Conservation (phyloP, 2,329 filamentous ascomycete genomes). For the Exophiala oligosperma region DNA sequence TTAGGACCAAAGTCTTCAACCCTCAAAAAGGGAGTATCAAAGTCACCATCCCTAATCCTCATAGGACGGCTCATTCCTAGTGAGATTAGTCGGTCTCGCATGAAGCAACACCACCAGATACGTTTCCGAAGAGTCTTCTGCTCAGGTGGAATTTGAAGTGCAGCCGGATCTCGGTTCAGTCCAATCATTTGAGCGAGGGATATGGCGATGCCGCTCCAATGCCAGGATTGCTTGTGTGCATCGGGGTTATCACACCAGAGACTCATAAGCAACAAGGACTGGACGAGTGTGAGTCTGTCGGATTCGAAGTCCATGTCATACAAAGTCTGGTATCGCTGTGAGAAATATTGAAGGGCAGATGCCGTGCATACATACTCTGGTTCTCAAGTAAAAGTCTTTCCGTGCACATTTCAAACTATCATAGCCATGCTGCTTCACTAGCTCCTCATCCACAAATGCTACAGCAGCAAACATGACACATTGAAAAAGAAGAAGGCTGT, state of each 20-base stretch:
- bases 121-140: constrained; percentile 85
- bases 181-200: constrained; percentile 91
- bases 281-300: constrained; percentile 82
- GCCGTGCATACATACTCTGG: constrained; percentile 49
- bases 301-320: constrained; percentile 95
- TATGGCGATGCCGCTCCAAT: constrained; percentile 93
- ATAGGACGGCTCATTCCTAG: constrained; percentile 77
- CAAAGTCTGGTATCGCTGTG: constrained; percentile 49
- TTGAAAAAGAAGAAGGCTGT: constrained; percentile 86
- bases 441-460: constrained; percentile 78
- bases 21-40: constrained; percentile 4
- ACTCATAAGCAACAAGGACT: constrained; percentile 85
- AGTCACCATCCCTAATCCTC: constrained; percentile 76
- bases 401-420: constrained; percentile 46
- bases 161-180: constrained; percentile 57
- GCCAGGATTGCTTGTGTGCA: constrained; percentile 96
- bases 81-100: constrained; percentile 87
- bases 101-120: constrained; percentile 97
- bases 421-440: constrained; percentile 86
- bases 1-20: constrained; percentile 10
- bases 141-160: constrained; percentile 58
- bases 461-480: constrained; percentile 91
- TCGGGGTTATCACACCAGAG: constrained; percentile 97
- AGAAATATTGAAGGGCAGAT: not conserved
- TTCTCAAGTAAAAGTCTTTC: constrained; percentile 34